Base-by-base conservation (phyloP, 2,329 filamentous ascomycete species). In the Colletotrichum incanum region DNA sequence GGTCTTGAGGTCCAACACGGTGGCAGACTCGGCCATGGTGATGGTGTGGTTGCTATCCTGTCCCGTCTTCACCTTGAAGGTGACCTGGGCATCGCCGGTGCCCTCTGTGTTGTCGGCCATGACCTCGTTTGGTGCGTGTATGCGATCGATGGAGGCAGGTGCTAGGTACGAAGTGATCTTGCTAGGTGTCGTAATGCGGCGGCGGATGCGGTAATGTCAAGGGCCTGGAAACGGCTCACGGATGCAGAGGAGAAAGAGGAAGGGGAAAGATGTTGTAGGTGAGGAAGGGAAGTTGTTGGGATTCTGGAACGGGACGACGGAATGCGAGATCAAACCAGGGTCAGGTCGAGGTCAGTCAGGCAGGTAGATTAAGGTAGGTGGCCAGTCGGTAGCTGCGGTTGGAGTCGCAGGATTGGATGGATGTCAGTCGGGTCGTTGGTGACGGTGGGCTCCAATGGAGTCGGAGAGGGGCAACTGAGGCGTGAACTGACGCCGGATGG, bases 21-120 rank as follows among this genome's bases (percentile, higher is more conserved):
- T 93, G 60, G 93, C 94, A 45, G 90, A 89, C 75, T 93, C 89
- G 70, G 93, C 84, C 79, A 98, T 92, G 68, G 94, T 97, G 80
- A 99, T 86, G 64, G 90, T 92, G 80, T 94, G 95, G 82, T 93
- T 94, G 81, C 90, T 91, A 80, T 98, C 95, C 77, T 92, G 93
- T n/a, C 94, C 95, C n/a, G 94, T 94, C 87, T 98, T 99, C 84
- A 99, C 92, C 85, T 95, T 96, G 90, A 99, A 98, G 82, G 94
- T 97, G 85, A 99, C 86, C 78, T 95, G 92, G 78, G 92, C 85
- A 79, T 95, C 94, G 78, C 90, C 88, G 78, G 85, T 80, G 76
- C 87, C 82, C 73, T 89, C 87, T 77, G 85, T 82, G 79, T 89
- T 89, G 82, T 94, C 92, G 80, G 92, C 88, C 92, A 93, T 94